A percentile compares a stretch with the other conserved stretches of the same genome.
Conservation (phyloP, 2,329 filamentous ascomycete genomes). For the Nannizzia gypsea region DNA sequence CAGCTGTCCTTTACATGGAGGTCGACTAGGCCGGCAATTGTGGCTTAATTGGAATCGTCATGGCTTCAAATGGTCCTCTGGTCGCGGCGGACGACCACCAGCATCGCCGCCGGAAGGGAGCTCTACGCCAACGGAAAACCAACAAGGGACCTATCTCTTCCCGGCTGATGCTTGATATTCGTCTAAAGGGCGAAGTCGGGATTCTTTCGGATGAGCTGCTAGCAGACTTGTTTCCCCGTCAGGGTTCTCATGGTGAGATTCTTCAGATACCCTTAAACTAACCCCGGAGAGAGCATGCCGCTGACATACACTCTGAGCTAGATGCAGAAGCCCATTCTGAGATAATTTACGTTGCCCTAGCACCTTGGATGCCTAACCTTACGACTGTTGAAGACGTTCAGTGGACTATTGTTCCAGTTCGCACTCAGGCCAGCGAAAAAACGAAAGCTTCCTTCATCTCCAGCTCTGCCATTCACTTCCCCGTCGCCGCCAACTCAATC, state of each 20-base stretch:
- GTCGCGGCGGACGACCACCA: not conserved
- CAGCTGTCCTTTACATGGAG: not conserved
- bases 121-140: slow-evolving; percentile 5
- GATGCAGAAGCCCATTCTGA: slow-evolving; percentile 20
- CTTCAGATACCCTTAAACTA: not conserved
- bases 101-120: slow-evolving; percentile 6
- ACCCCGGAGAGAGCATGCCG: not conserved
- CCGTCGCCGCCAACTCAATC: slow-evolving; percentile 59
- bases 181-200: slow-evolving; percentile 73
- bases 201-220: slow-evolving; percentile 80
- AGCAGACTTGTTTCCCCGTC: slow-evolving; percentile 59
- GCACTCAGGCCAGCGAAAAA: slow-evolving; percentile 35
- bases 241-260: slow-evolving; percentile 39
- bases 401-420: slow-evolving; percentile 79
- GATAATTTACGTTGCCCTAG: slow-evolving; percentile 35
- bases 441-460: slow-evolving; percentile 48
- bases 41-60: not conserved
- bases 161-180: slow-evolving; percentile 71
- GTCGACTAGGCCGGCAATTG: not conserved
- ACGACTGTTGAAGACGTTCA: slow-evolving; percentile 46
- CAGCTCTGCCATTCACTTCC: slow-evolving; percentile 66
- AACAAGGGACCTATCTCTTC: slow-evolving; percentile 56
- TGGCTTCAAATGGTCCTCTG: not conserved
- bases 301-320: not conserved
- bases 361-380: slow-evolving; percentile 34